phyloP scores from a whole-genome alignment of 176 grass and related monocot species.

The Carex littledalei region DNA sequence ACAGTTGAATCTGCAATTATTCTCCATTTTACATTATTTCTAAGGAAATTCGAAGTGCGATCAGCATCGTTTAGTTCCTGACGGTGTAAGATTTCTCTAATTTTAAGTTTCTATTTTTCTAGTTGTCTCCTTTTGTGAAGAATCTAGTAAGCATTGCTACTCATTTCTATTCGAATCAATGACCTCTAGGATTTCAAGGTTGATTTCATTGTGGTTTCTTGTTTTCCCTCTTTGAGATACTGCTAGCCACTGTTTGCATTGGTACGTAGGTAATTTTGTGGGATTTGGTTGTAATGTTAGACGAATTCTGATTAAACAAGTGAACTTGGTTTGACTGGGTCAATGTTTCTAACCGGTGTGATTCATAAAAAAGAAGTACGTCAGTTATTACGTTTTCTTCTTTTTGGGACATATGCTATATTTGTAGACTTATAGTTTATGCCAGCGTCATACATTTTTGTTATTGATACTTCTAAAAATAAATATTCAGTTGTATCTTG shows the following conservation, averaged over 20 bases:
- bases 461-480: not conserved
- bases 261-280: not conserved
- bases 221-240: not conserved
- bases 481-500: not conserved
- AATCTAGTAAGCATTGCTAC: not conserved
- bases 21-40: not conserved
- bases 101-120: not conserved
- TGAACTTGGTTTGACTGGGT: not conserved
- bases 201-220: not conserved
- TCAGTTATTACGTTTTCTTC: not conserved
- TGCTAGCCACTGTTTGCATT: not conserved
- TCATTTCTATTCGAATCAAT: not conserved
- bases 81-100: conserved; percentile 6
- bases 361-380: not conserved
- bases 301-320: not conserved
- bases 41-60: not conserved
- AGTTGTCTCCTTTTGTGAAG: not conserved
- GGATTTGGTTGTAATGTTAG: not conserved
- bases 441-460: not conserved
- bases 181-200: not conserved
- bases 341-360: not conserved
- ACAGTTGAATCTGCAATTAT: not conserved
- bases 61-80: not conserved
- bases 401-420: not conserved
- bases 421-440: not conserved